Conservation (phyloP, 345 rosid genomes). For the Lenwebbia sp. region DNA sequence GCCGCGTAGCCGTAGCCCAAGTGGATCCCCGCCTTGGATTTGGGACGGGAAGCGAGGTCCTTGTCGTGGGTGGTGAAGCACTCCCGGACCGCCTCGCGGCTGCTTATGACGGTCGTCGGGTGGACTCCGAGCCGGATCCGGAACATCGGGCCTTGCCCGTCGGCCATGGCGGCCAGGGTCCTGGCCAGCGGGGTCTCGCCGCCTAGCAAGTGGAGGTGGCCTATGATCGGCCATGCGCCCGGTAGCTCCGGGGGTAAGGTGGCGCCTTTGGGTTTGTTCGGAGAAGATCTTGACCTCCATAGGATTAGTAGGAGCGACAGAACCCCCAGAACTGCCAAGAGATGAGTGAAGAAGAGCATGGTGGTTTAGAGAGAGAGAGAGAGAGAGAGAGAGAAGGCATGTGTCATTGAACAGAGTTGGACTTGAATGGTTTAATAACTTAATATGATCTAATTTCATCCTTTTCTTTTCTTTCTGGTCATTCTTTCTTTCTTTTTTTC, state of each 20-base stretch:
- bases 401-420: background rate
- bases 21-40: slow-evolving; percentile 32
- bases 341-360: background rate
- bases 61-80: slow-evolving; percentile 46
- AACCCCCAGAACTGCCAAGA: background rate
- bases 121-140: slow-evolving; percentile 37
- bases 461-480: background rate
- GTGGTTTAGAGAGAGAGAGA: background rate
- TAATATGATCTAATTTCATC: background rate
- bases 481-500: background rate
- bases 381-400: background rate
- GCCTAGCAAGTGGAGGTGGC: slow-evolving; percentile 46
- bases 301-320: background rate
- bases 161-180: slow-evolving; percentile 37
- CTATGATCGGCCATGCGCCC: slow-evolving; percentile 53
- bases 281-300: background rate
- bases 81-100: slow-evolving; percentile 28
- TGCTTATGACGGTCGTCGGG: slow-evolving; percentile 26
- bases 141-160: slow-evolving; percentile 41
- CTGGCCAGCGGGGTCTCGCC: slow-evolving; percentile 20
- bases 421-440: background rate
- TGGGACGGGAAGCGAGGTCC: slow-evolving; percentile 40
- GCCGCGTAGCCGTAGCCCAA: slow-evolving; percentile 50
- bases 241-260: slow-evolving; percentile 27
- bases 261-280: background rate